Percentiles rank a stretch among this genome's conserved stretches.
Evolutionary conservation across 345 rosid species (phyloP).

Genomic region (Pugionium dolabratum): DNA sequence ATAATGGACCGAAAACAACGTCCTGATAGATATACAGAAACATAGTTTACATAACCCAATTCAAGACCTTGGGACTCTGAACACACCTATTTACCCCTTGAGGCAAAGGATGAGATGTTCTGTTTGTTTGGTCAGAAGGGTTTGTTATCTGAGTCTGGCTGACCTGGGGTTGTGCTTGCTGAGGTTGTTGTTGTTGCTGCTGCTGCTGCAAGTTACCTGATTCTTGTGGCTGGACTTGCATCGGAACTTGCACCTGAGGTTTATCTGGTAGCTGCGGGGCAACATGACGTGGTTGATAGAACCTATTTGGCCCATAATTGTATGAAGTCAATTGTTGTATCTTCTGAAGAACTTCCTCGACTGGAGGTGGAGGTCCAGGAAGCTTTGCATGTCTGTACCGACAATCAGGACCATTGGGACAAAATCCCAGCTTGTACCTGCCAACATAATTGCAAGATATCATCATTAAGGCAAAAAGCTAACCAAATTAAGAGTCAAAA

Average conservation of each 20-base stretch:
- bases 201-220: slow-evolving; percentile 48
- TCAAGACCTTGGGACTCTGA: slow-evolving; percentile 79
- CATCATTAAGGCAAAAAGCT: slow-evolving; percentile 2
- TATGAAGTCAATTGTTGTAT: slow-evolving; percentile 83
- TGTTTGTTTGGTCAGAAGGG: slow-evolving; percentile 69
- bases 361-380: slow-evolving; percentile 95
- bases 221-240: slow-evolving; percentile 63
- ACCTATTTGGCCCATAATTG: slow-evolving; percentile 64
- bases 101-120: slow-evolving; percentile 74
- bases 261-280: slow-evolving; percentile 65
- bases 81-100: slow-evolving; percentile 99
- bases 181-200: slow-evolving; percentile 20
- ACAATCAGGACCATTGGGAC: slow-evolving; percentile 98
- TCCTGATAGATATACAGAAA: slow-evolving; percentile 54
- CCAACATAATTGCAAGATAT: slow-evolving; percentile 20
- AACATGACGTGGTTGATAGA: slow-evolving; percentile 66
- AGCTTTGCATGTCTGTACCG: slow-evolving; percentile 92
- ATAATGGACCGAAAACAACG: slow-evolving; percentile 36
- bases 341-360: slow-evolving; percentile 94
- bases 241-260: slow-evolving; percentile 58
- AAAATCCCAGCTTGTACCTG: slow-evolving; percentile 98
- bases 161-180: slow-evolving; percentile 51
- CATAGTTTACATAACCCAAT: slow-evolving; percentile 59
- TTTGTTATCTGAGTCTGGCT: slow-evolving; percentile 65
- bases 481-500: neutral